phyloP scores from a whole-genome alignment of 495 filamentous ascomycete genomes.

The Usnea hakonensis region DNA sequence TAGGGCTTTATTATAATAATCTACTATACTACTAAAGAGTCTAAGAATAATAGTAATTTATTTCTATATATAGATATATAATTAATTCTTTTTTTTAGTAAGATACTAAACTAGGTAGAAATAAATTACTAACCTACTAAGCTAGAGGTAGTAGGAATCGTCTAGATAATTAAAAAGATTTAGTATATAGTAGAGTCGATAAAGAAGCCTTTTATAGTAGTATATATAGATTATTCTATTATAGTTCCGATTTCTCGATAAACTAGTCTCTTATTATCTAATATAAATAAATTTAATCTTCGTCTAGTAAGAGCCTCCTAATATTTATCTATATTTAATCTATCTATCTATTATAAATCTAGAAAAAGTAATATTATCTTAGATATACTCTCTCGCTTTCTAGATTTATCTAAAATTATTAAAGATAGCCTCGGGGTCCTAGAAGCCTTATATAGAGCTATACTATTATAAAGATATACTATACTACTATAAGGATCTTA shows the following conservation, averaged over 20 bases:
- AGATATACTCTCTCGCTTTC: no score
- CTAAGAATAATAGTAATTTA: neutral
- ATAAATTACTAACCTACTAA: neutral
- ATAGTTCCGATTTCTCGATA: neutral
- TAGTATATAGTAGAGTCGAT: neutral
- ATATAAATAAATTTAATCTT: no score
- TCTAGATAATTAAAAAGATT: neutral
- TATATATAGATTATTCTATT: neutral
- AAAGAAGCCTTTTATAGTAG: neutral
- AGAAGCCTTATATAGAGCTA: no score
- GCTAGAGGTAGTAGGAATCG: neutral
- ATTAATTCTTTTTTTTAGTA: neutral
- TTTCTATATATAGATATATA: neutral
- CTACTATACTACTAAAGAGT: constrained; percentile 1
- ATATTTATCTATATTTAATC: no score
- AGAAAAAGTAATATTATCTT: no score
- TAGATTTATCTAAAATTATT: no score
- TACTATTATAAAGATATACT: no score
- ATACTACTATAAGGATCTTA: no score
- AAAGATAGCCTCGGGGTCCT: no score
- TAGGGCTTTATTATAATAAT: neutral
- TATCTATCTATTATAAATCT: no score
- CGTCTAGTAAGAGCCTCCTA: no score
- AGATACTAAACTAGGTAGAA: neutral
- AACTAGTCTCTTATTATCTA: no score